These are phyloP conservation scores for Erucastrum elatum DNA, from an alignment of 345 rosid species.

Conservation along the genomic window DNA sequence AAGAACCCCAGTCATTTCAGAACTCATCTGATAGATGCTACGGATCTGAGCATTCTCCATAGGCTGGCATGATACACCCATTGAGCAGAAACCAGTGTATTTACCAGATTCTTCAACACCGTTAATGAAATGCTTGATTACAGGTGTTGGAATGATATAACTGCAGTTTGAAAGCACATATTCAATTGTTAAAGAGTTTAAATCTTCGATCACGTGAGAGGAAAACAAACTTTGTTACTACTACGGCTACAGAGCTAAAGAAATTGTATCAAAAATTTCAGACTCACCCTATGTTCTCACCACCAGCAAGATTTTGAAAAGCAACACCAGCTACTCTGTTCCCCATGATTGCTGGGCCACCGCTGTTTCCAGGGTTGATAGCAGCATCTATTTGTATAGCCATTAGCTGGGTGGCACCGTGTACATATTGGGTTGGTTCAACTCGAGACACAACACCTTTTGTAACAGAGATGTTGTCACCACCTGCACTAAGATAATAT, in stretches of 20 bases:
- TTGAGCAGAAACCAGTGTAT: constrained; percentile 76
- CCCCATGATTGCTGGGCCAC: constrained; percentile 92
- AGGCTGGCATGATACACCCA: constrained; percentile 84
- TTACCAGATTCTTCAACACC: constrained; percentile 72
- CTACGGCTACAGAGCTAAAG: no score
- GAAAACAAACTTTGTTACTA: not conserved
- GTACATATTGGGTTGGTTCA: constrained; percentile 87
- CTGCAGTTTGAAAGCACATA: constrained; percentile 45
- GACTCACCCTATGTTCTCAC: constrained; percentile 92
- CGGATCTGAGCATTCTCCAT: constrained; percentile 82
- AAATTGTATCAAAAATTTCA: no score
- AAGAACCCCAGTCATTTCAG: constrained; percentile 81
- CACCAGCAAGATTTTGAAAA: constrained; percentile 87
- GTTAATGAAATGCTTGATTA: constrained; percentile 72
- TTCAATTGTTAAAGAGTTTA: not conserved
- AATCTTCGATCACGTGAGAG: not conserved
- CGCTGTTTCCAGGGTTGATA: constrained; percentile 88
- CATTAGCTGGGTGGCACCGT: constrained; percentile 82
- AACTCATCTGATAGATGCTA: constrained; percentile 54
- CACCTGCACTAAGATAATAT: constrained; percentile 46
- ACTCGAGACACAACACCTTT: constrained; percentile 95
- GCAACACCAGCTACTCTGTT: constrained; percentile 87
- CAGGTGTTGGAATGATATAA: constrained; percentile 84
- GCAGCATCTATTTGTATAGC: constrained; percentile 97
- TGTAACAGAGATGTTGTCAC: constrained; percentile 94